These are phyloP conservation scores for Stromatinia cepivora DNA, from an alignment of 2,329 filamentous ascomycete species.

Conservation along the genomic window DNA sequence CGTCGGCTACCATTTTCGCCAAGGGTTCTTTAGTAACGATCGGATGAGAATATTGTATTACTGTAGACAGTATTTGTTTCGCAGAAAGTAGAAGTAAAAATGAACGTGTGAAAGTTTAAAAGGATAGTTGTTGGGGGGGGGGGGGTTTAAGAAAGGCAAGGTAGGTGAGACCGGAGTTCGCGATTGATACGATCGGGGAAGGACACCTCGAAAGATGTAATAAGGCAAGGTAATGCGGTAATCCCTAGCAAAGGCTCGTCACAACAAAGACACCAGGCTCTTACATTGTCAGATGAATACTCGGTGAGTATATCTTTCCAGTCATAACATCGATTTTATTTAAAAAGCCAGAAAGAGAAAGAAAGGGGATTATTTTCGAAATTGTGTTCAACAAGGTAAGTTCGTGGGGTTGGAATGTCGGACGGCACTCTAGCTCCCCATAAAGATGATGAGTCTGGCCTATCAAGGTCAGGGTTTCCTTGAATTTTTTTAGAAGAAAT, in stretches of 20 bases:
- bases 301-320: background rate
- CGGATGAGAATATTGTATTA: conserved; percentile 17
- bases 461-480: background rate
- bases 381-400: conserved; percentile 13
- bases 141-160: conserved; percentile 3
- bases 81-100: conserved; percentile 10
- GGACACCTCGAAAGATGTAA: conserved; percentile 10
- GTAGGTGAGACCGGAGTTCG: conserved; percentile 19
- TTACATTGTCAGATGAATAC: conserved; percentile 34
- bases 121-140: conserved; percentile 1
- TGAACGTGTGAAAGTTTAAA: conserved; percentile 6
- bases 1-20: conserved; percentile 78
- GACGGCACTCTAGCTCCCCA: conserved; percentile 12
- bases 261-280: conserved; percentile 35
- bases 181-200: conserved; percentile 25
- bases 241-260: conserved; percentile 16
- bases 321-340: background rate
- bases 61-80: conserved; percentile 3
- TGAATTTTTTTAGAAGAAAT: background rate
- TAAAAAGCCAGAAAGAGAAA: conserved; percentile 3
- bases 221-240: conserved; percentile 22
- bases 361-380: conserved; percentile 10
- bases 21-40: conserved; percentile 8
- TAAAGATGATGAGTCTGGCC: conserved; percentile 20
- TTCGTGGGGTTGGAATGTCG: conserved; percentile 24